A percentile compares a stretch with the other conserved stretches of the same genome.
phyloP scores from a whole-genome alignment of 2,329 filamentous ascomycete genomes.

The Leptographium lundbergii region DNA sequence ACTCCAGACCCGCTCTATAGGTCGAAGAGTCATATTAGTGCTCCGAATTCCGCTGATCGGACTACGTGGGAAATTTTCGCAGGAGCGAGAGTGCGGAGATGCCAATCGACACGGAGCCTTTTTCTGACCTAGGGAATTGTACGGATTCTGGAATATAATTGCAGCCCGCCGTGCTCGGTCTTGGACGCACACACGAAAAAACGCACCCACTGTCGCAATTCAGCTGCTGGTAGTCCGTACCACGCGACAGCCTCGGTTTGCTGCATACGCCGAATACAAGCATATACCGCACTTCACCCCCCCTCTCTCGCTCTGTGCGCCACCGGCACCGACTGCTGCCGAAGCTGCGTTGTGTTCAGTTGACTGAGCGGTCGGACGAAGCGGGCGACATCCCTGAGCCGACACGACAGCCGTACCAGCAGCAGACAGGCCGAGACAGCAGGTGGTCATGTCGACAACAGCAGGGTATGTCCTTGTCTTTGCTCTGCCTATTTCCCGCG shows the following conservation, averaged over 20 bases:
- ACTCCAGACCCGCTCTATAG: not conserved
- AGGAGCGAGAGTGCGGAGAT: not conserved
- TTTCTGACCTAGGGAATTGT: not conserved
- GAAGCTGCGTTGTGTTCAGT: not conserved
- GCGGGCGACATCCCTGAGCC: not conserved
- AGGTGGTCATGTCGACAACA: conserved; percentile 10
- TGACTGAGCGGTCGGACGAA: not conserved
- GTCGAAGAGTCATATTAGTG: not conserved
- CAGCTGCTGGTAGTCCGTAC: no score
- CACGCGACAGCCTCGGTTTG: not conserved
- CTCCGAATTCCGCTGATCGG: conserved; percentile 4
- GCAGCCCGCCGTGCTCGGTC: not conserved
- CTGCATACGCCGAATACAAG: not conserved
- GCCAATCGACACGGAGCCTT: not conserved
- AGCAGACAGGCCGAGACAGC: not conserved
- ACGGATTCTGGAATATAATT: not conserved
- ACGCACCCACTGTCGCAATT: not conserved
- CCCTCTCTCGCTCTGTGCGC: not conserved
- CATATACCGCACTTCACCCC: not conserved
- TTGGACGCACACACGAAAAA: not conserved
- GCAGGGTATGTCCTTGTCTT: conserved; percentile 5
- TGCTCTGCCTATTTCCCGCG: not conserved
- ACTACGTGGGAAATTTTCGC: conserved; percentile 4
- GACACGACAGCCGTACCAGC: not conserved
- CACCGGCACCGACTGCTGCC: not conserved